Evolutionary conservation across 129 eudicot species (phyloP).

Genomic region (Centrapalus pauciflorus): DNA sequence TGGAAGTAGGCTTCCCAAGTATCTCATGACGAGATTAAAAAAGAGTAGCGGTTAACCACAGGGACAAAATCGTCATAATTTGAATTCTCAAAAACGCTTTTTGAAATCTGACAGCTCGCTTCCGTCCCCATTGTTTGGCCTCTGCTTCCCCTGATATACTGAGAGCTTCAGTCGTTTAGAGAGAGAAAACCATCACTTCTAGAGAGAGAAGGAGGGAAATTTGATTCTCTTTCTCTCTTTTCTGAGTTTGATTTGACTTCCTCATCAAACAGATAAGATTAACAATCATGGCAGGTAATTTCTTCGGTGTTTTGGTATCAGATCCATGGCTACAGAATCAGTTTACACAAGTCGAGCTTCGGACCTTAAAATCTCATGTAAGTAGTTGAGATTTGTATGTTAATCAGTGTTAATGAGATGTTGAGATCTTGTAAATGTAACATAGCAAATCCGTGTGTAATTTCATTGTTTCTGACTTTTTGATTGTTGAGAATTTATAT

Average conservation of each 20-base stretch:
- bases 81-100: slow-evolving; percentile 40
- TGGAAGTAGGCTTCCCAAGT: background rate
- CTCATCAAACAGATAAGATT: background rate
- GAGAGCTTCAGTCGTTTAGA: slow-evolving; percentile 10
- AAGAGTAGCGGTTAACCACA: slow-evolving; percentile 37
- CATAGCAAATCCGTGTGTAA: background rate
- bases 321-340: slow-evolving; percentile 99
- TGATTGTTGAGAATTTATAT: background rate
- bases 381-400: slow-evolving; percentile 16
- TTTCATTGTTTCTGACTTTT: slow-evolving; percentile 1
- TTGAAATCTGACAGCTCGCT: slow-evolving; percentile 57
- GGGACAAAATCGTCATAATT: slow-evolving; percentile 75
- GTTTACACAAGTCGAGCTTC: slow-evolving; percentile 97
- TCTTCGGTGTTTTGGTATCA: slow-evolving; percentile 81
- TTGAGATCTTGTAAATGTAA: slow-evolving; percentile 12
- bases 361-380: slow-evolving; percentile 77
- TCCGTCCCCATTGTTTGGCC: slow-evolving; percentile 57
- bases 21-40: slow-evolving; percentile 17
- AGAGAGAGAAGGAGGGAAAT: slow-evolving; percentile 11
- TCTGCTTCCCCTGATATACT: slow-evolving; percentile 29
- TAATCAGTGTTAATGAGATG: background rate
- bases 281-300: slow-evolving; percentile 52
- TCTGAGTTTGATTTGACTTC: slow-evolving; percentile 1
- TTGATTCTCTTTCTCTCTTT: background rate
- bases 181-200: background rate